Percentiles rank a stretch among this genome's conserved stretches.
These are phyloP conservation scores for Brassica juncea DNA, from an alignment of 345 rosid genomes.

Conservation along the genomic window DNA sequence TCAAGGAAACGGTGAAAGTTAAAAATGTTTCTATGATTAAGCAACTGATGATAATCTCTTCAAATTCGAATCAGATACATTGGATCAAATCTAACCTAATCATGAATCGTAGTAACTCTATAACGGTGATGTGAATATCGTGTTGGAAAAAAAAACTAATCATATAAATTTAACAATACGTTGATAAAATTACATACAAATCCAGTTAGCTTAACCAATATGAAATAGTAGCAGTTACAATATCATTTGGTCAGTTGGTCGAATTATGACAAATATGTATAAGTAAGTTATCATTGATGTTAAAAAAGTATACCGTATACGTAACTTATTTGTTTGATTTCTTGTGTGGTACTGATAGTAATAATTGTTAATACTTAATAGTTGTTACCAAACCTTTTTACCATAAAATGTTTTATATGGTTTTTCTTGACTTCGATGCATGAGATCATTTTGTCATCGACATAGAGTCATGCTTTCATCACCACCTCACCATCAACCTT, in stretches of 20 bases:
- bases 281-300: no score
- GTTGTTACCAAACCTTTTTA: constrained; percentile 9
- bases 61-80: background rate
- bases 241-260: background rate
- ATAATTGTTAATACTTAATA: background rate
- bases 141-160: background rate
- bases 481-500: background rate
- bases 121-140: background rate
- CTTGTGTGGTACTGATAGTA: background rate
- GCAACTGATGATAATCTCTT: background rate
- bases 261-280: background rate
- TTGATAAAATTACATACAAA: background rate
- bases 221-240: background rate
- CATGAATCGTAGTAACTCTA: background rate
- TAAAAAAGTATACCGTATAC: background rate
- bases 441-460: constrained; percentile 36
- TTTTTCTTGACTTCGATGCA: constrained; percentile 35
- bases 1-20: background rate
- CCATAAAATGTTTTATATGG: background rate
- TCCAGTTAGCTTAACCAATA: background rate
- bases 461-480: constrained; percentile 28
- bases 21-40: background rate
- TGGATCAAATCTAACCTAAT: background rate
- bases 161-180: background rate
- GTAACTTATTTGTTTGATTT: background rate